These are phyloP conservation scores for Stygiomarasmius scandens DNA, from an alignment of 1,284 basidiomycete genomes.

Conservation along the genomic window DNA sequence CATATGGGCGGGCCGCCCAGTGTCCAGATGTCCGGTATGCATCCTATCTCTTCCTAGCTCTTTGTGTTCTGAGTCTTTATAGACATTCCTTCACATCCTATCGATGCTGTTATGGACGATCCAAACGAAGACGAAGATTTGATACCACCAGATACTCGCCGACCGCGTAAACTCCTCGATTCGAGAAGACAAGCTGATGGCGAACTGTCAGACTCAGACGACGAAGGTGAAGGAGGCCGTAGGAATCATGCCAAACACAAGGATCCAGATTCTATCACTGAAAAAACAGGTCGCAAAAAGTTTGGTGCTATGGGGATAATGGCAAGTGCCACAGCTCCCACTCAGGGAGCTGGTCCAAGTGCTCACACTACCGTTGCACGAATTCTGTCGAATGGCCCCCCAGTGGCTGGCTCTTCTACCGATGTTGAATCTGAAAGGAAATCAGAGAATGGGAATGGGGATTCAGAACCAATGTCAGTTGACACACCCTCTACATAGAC, in stretches of 20 bases:
- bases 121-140: constrained; percentile 81
- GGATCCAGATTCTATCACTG: constrained; percentile 48
- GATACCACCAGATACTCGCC: constrained; percentile 73
- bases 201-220: constrained; percentile 83
- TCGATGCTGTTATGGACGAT: constrained; percentile 81
- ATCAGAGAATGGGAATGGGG: background rate
- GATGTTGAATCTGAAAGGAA: background rate
- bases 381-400: constrained; percentile 39
- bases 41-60: background rate
- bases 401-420: background rate
- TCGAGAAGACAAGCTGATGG: constrained; percentile 75
- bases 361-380: constrained; percentile 60
- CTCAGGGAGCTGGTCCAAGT: constrained; percentile 74
- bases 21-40: constrained; percentile 83
- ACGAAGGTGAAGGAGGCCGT: constrained; percentile 83
- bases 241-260: constrained; percentile 65
- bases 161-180: constrained; percentile 74
- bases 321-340: constrained; percentile 57
- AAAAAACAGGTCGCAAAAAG: constrained; percentile 54
- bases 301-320: constrained; percentile 63
- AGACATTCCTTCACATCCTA: constrained; percentile 81
- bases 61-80: background rate
- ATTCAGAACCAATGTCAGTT: background rate
- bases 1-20: constrained; percentile 87
- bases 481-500: background rate